Conservation (phyloP, 1,284 basidiomycete species). For the Leccinum fuscescens region DNA sequence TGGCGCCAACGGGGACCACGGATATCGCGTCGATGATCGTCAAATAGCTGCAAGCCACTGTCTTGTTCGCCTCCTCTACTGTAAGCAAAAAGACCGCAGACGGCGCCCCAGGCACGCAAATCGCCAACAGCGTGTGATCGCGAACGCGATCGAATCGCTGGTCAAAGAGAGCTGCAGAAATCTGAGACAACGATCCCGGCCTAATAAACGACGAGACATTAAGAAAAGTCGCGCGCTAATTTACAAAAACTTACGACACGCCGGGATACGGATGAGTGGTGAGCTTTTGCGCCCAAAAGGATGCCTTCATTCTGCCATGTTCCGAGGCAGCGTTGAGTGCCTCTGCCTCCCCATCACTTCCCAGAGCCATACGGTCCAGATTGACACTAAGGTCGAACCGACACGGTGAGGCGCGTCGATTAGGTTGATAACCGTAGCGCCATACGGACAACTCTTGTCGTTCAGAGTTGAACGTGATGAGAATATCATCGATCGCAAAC, state of each 20-base stretch:
- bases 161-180: constrained; percentile 62
- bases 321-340: constrained; percentile 42
- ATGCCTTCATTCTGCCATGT: constrained; percentile 62
- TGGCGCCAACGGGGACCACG: constrained; percentile 58
- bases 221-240: constrained; percentile 3
- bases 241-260: constrained; percentile 48
- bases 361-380: constrained; percentile 62
- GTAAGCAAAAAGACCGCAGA: constrained; percentile 51
- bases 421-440: constrained; percentile 61
- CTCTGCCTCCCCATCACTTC: constrained; percentile 43
- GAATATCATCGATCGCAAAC: constrained; percentile 45
- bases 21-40: constrained; percentile 48
- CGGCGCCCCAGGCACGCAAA: constrained; percentile 53
- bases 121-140: constrained; percentile 52
- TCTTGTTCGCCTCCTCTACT: constrained; percentile 36
- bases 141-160: constrained; percentile 57
- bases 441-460: constrained; percentile 58
- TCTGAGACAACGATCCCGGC: constrained; percentile 27
- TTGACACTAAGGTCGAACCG: constrained; percentile 60
- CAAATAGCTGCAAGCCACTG: constrained; percentile 41
- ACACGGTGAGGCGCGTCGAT: constrained; percentile 44
- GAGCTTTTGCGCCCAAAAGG: constrained; percentile 68
- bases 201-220: constrained; percentile 11
- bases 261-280: constrained; percentile 47
- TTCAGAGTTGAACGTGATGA: constrained; percentile 57